Conservation (phyloP, 805 yeast species). For the Ogataea chonburiensis region DNA sequence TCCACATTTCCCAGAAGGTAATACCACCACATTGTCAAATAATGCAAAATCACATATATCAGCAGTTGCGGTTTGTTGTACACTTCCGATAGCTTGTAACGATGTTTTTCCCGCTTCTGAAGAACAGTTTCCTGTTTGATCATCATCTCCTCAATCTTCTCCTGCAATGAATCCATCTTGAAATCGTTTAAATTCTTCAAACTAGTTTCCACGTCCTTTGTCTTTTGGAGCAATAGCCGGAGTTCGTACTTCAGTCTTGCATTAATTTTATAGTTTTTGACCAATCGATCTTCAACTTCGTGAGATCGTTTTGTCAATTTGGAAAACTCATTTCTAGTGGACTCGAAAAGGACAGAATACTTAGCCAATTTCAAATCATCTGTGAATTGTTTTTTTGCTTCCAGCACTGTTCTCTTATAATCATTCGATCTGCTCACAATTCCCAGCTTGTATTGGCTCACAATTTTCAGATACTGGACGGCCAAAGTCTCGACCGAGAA, state of each 20-base stretch:
- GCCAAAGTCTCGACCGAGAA: conserved; percentile 29
- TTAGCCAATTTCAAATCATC: conserved; percentile 19
- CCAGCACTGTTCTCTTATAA: conserved; percentile 18
- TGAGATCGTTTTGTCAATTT: conserved; percentile 24
- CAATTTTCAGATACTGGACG: conserved; percentile 23
- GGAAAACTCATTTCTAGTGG: conserved; percentile 16
- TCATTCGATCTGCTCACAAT: conserved; percentile 21
- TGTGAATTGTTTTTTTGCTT: conserved; percentile 19
- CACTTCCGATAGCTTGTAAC: conserved; percentile 7
- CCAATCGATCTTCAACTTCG: conserved; percentile 38
- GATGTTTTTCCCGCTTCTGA: conserved; percentile 1
- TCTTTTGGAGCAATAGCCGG: conserved; percentile 54
- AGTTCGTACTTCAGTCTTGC: conserved; percentile 67
- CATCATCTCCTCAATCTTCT: conserved; percentile 17
- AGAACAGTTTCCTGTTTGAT: conserved; percentile 1
- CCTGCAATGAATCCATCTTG: conserved; percentile 34
- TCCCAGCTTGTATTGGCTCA: conserved; percentile 20
- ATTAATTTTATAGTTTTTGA: conserved; percentile 53
- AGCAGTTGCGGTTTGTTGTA: conserved; percentile 24
- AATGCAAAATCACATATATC: conserved; percentile 22
- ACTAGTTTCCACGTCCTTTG: conserved; percentile 67
- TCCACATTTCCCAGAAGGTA: conserved; percentile 20
- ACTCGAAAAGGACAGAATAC: conserved; percentile 12
- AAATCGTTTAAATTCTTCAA: conserved; percentile 34
- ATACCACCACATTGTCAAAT: conserved; percentile 17